Evolutionary conservation across 345 rosid genomes (phyloP), one percentile per base, ranked within the genome.

Genomic region (Salix caprea): DNA sequence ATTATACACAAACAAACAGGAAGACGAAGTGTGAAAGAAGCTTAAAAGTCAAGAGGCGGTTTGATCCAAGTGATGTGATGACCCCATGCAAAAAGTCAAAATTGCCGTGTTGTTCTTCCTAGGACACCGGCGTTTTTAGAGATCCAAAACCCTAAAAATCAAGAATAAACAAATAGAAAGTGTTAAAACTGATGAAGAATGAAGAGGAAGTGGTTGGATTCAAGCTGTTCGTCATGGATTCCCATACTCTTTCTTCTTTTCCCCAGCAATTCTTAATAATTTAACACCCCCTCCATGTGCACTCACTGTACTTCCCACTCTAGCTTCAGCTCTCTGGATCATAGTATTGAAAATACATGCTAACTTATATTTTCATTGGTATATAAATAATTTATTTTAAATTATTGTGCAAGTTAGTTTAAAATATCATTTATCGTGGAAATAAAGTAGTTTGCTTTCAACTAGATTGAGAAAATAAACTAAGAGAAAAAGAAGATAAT

Each of bases 191-290:
- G 39, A 18, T 24, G 66, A 15, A 15, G 44, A 52, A 4, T 24
- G 26, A 16, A 42, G 70, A 56, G 70, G 37, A 52, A 50, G 72
- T 66, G 76, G 66, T 74, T 77, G 74, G 81, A 74, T 70, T 81
- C 78, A 74, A 70, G 84, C 81, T 73, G 81, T 61, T 58, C 36
- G 71, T 75, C 73, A 72, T 74, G 70, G 77, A 56, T 69, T 69
- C 74, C 70, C 70, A 77, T 37, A 3, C 76, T 52, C 54, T 52
- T 16, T 9, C 26, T 2, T 65, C 14, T 56, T 42, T 37, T 67
- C 3, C 46, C 46, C 13, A 40, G 46, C 46, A 40, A 11, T 40
- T 26, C 70, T 60, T 24, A 13, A n/a, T 75, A 70, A 34, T 21
- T 11, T 5, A 54, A 19, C 21, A 2, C 28, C 80, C 36, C 46